phyloP scores from a whole-genome alignment of 805 yeast species.

The Monosporozyma aquatica region DNA sequence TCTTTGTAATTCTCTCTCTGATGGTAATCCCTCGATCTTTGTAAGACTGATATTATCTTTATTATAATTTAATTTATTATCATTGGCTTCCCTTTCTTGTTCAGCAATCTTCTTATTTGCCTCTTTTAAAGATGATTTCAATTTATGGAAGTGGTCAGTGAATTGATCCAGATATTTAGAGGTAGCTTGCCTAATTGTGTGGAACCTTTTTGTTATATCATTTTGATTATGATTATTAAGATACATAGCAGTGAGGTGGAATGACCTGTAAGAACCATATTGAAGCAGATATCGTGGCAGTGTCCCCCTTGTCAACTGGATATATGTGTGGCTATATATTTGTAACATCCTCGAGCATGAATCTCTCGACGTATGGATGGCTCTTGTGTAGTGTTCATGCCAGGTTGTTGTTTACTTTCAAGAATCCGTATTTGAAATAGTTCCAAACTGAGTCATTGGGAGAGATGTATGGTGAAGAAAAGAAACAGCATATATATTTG shows the following conservation, averaged over 20 bases:
- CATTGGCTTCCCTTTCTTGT: slow-evolving; percentile 31
- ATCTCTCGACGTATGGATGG: no score
- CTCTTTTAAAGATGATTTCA: slow-evolving; percentile 30
- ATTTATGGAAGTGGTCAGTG: slow-evolving; percentile 18
- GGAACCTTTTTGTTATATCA: not conserved
- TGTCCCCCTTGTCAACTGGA: no score
- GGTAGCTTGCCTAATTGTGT: slow-evolving; percentile 8
- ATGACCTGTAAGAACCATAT: not conserved
- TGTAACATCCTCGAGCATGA: not conserved
- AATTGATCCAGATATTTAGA: slow-evolving; percentile 9
- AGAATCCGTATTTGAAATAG: no score
- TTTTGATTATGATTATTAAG: not conserved
- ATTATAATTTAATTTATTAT: slow-evolving; percentile 28
- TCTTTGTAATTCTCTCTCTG: slow-evolving; percentile 36
- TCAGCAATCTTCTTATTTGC: slow-evolving; percentile 32
- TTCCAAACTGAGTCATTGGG: no score
- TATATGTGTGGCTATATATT: not conserved
- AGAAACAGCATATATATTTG: no score
- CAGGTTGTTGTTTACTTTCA: no score
- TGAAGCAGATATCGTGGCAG: no score
- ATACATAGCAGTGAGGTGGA: not conserved
- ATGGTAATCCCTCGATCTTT: slow-evolving; percentile 35
- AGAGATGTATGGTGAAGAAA: no score
- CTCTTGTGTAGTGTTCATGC: no score
- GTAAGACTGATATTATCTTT: slow-evolving; percentile 29